Base-by-base conservation (phyloP, 495 filamentous ascomycete species). In the Cercophora samala region DNA sequence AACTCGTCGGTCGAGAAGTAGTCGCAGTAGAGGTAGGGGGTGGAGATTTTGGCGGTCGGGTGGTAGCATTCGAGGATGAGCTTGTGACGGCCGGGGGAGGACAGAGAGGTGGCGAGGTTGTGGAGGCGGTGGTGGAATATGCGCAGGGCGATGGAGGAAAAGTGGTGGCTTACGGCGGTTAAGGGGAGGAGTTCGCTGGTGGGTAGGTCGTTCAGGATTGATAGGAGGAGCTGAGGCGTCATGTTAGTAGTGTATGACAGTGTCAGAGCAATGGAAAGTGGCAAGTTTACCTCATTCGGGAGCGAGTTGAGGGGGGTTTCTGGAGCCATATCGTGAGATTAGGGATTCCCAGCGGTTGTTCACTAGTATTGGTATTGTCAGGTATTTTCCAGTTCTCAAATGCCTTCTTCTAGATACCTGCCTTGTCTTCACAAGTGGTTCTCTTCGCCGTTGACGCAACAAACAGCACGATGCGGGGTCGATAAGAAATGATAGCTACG, bases 51-150 rank as follows among this genome's bases (percentile, higher is more conserved):
- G n/a, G 84, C 85, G 67, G 80, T 85, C 0, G 91, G 91, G 68
- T 90, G 90, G 72, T 88, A 93, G 78, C 89, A 91, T 80, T 93
- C 90, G 17, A 95, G 83, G 21, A 93, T 87, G 26, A 93, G 76
- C 53, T 85, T 81, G 73, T 89, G 86, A 13, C 37, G 37, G 37
- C 37, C 37, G 37, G 37, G 13, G 63, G 87, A 85, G 19, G 83
- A 76, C 18, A 89, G 77, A 9, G 81, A 76, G 4, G 87, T 81
- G 24, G 86, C 85, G 21, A 80, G 69, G 42, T 86, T 75, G 37
- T 46, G 37, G 18, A 93, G 82, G 55, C 91, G 87, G 25, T 83
- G 77, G 68, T 90, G 86, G 23, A 93, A 75, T 56, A 93, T 83
- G 60, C 87, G 86, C n/a, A 89, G 79, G 58, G 90, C 83, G 17